phyloP scores from a whole-genome alignment of 2,329 filamentous ascomycete genomes.

The Pestalotiopsis sp. region DNA sequence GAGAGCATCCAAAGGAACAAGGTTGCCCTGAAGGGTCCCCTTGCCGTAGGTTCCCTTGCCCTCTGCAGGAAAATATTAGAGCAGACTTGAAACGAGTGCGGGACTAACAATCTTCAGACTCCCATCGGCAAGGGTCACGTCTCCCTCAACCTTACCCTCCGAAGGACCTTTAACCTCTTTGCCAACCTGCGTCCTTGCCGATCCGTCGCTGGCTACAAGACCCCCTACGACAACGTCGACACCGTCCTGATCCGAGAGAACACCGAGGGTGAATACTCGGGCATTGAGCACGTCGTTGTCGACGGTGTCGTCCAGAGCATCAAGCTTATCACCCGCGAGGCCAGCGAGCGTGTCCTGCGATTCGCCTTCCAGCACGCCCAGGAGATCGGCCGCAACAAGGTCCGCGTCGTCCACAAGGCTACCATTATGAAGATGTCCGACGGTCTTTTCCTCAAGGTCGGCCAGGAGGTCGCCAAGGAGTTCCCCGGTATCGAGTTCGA shows the following conservation, averaged over 20 bases:
- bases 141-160: conserved; percentile 96
- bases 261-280: conserved; percentile 99
- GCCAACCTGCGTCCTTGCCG: conserved; percentile 98
- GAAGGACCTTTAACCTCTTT: conserved; percentile 99
- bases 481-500: conserved; percentile 97
- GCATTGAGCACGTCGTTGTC: conserved; percentile 97
- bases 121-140: conserved; percentile 99
- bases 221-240: conserved; percentile 95
- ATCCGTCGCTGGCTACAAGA: conserved; percentile 97
- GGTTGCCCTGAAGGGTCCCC: conserved; percentile 95
- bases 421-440: conserved; percentile 99
- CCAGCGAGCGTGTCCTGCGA: conserved; percentile 91
- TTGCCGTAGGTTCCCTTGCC: conserved; percentile 69
- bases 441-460: conserved; percentile 93
- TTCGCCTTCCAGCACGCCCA: conserved; percentile 98
- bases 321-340: conserved; percentile 97
- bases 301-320: conserved; percentile 99
- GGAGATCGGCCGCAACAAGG: conserved; percentile 92
- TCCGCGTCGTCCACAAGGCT: conserved; percentile 98
- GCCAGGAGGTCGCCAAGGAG: conserved; percentile 85
- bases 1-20: conserved; percentile 93
- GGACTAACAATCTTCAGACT: conserved; percentile 54
- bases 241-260: conserved; percentile 99
- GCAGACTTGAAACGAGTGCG: conserved; percentile 5
- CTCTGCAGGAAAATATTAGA: not conserved